Evolutionary conservation across 1,284 basidiomycete genomes (phyloP).

Genomic region (Termitomyces sp.): DNA sequence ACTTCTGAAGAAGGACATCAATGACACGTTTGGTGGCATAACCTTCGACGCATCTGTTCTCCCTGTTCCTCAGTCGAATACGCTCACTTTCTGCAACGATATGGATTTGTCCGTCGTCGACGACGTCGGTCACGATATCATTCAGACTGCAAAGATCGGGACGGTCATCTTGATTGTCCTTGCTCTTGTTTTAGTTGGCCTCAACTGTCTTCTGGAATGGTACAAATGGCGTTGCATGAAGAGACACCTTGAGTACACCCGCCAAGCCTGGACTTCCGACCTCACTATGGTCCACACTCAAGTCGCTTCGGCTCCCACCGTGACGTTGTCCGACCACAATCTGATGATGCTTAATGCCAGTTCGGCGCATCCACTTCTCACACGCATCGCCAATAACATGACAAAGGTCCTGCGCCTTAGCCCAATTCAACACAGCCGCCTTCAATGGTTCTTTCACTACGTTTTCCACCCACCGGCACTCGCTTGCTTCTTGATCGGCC

Average conservation of each 20-base stretch:
- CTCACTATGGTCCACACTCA: conserved; percentile 49
- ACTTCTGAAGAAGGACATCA: conserved; percentile 80
- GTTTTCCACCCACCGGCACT: conserved; percentile 87
- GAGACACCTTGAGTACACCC: conserved; percentile 60
- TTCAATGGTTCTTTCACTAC: conserved; percentile 84
- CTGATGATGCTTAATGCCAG: conserved; percentile 67
- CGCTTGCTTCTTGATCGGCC: conserved; percentile 83
- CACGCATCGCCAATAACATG: conserved; percentile 55
- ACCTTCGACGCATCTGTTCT: conserved; percentile 66
- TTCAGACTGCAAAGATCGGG: conserved; percentile 74
- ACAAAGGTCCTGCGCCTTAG: conserved; percentile 47
- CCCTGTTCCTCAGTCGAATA: conserved; percentile 66
- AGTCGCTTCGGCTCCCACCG: conserved; percentile 38
- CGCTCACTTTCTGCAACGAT: conserved; percentile 64
- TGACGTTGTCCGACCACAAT: conserved; percentile 68
- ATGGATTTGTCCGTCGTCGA: conserved; percentile 83
- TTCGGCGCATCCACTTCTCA: conserved; percentile 65
- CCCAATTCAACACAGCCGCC: conserved; percentile 56
- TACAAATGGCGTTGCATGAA: conserved; percentile 74
- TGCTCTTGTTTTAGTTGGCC: conserved; percentile 58
- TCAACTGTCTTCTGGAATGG: conserved; percentile 70
- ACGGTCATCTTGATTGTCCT: conserved; percentile 63
- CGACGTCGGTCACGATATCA: conserved; percentile 70
- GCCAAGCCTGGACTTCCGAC: conserved; percentile 70
- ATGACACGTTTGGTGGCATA: conserved; percentile 72